Evolutionary conservation across 1,139 yeast species (phyloP).

Genomic region (Yarrowia galli): DNA sequence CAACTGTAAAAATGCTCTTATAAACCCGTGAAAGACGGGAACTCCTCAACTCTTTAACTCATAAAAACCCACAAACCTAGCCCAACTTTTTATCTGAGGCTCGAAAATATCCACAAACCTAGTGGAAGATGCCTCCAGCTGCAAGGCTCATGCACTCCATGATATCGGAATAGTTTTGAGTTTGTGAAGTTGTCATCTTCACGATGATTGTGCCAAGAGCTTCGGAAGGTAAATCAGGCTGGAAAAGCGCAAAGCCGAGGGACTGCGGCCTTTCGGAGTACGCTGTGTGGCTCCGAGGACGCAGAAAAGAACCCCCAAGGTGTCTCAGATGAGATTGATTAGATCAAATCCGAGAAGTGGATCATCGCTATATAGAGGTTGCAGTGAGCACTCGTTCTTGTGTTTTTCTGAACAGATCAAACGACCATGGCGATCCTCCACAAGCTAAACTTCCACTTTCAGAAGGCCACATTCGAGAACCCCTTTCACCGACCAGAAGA

Average conservation of each 20-base stretch:
- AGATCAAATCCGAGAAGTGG: background rate
- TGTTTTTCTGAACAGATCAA: background rate
- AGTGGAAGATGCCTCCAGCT: background rate
- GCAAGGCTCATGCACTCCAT: slow-evolving; percentile 23
- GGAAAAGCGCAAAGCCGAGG: background rate
- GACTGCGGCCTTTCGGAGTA: background rate
- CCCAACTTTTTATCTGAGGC: background rate
- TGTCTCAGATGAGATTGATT: slow-evolving; percentile 36
- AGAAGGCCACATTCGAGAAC: background rate
- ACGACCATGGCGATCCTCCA: slow-evolving; percentile 17
- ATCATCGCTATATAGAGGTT: background rate
- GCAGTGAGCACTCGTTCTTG: background rate
- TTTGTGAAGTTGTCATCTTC: slow-evolving; percentile 1
- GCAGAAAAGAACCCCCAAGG: slow-evolving; percentile 11
- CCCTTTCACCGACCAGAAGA: background rate
- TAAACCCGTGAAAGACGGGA: background rate
- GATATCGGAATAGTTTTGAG: slow-evolving; percentile 28
- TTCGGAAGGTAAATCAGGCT: background rate
- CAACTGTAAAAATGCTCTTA: no score
- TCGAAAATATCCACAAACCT: slow-evolving; percentile 11
- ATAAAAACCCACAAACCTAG: slow-evolving; percentile 27
- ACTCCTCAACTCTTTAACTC: background rate
- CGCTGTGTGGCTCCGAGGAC: background rate
- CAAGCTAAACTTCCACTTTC: slow-evolving; percentile 2
- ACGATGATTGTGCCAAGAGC: slow-evolving; percentile 20